Base-by-base conservation (phyloP, 208 protist species). In the Wallacemonas sp. region DNA sequence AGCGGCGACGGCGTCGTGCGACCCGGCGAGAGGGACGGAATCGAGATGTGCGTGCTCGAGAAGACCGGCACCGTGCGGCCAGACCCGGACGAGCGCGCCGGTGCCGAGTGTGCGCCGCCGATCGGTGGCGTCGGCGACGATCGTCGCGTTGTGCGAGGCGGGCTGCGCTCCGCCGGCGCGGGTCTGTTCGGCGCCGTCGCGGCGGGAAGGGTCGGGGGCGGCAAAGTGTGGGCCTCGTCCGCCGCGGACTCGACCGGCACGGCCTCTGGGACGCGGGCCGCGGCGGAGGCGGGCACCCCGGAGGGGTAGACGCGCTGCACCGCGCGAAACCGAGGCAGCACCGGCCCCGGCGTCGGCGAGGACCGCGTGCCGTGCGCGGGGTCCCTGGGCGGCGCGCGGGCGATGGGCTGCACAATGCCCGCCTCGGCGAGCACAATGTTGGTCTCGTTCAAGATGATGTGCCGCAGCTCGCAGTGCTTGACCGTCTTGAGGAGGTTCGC, bases 371-470 rank as follows among this genome's bases (percentile, higher is more conserved):
- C n/a, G n/a, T n/a, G n/a, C 14, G 36, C 10, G 36, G 36, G 14
- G 14, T 41, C 36, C 36, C 14, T 41, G 7, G 36, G 36, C 26
- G 23, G 48, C n/a, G 4, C 31, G 12, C 52, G 29, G 29, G 52
- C 5, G 4, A 12, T 8, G 7, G 32, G 5, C 26, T 25, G 32
- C 2, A 65, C 49, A 2, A 20, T 46, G 48, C 48, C 52, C 4
- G 10, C 11, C 23, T 16, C 64, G 2, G 55, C 41, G 14, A 61
- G 12, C 26, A 41, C n/a, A 50, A 73, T 64, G 59, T 76, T 73
- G 11, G 7, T 29, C 33, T 5, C 57, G 28, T 46, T 61, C 18
- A 33, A 61, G 14, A 91, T 68, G 50, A 91, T 61, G 42, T 82
- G 75, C 5, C 61, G 14, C 4, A 69, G 52, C 11, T 23, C 18